Evolutionary conservation across 805 yeast genomes (phyloP), one percentile per base, ranked within the genome.

Genomic region (Zygosaccharomyces pseudorouxii): DNA sequence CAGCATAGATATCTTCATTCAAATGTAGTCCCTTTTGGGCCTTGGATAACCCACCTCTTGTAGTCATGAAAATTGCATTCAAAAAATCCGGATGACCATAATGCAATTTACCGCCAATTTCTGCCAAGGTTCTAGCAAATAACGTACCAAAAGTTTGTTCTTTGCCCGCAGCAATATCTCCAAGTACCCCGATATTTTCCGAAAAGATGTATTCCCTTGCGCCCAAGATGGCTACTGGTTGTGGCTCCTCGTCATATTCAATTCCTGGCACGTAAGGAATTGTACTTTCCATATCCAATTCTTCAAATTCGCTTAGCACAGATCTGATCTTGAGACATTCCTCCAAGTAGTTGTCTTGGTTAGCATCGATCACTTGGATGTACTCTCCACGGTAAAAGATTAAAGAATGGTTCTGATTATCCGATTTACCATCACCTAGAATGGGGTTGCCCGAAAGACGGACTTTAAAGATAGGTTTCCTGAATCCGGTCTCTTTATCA

Each of bases 51-150:
- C 98, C 98, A 35, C 98, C 97, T 69, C 98, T 76, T 2, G 97
- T 92, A 0, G 89, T 84, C 97, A 90, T 92, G 61, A 84, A 90
- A 9, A 86, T 82, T 5, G 82, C 95, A 70, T 92, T 89, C 50
- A 92, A 71, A 68, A 90, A 90, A 72, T 90, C 98, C 3, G 98
- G 98, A 70, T 90, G 97, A 2, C 98, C 98, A 67, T 90, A 90
- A 66, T 90, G 98, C 44, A 90, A 71, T 68, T 92, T 92, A 1
- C 95, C 97, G 9, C 97, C 97, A 57, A 92, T 88, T 60, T 88
- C 92, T 0, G 97, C 93, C 56, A 90, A 71, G 0, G 97, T 89
- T 63, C 97, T 77, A 1, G 97, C 96, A 73, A 92, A 90, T 59
- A 92, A 72, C 0, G 98, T 90, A 22, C 98, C 98, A 72, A 90